Base-by-base conservation (phyloP, 2,329 filamentous ascomycete species). In the Setomelanomma holmii region DNA sequence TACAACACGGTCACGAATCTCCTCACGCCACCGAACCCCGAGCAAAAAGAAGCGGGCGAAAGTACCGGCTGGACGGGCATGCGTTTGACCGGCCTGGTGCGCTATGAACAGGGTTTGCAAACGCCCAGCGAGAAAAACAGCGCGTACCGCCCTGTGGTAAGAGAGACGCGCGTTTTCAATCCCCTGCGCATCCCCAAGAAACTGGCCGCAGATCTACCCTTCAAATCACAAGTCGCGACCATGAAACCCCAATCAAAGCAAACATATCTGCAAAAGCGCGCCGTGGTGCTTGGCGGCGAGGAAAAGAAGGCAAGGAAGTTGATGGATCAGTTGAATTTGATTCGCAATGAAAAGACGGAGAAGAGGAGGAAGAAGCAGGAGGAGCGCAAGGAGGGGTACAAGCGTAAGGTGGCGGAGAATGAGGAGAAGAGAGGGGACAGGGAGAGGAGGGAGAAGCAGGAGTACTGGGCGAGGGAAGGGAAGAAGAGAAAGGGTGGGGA, bases 1-100 rank as follows among this genome's bases (percentile, higher is more conserved):
- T 97, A 97, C 82, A 97, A 98, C 76, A 90, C 92, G 1, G 93
- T 96, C 48, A 95, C 91, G 53, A 96, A 99, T 76, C 84, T 98
- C 34, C 83, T 98, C 53, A 91, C 90, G 55, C 66, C 76, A 4
- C 71, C 77, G 12, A 72, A 73, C 14, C 41, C 61, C 1, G 53
- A 60, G 12, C 63, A 66, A 14, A 53, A 62, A 4, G 66, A 66
- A 16, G 46, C 59, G 1, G 71, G 73, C 38, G 76, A 76, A 63
- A 45, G 57, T 50, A 73, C 73, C 20, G 78, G 79, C 8, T 98
- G 95, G 95, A 85, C 89, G 68, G 87, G 88, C 48, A 99, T 99
- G 95, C 89, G 95, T 20, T 82, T 97, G 34, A 98, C 95, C 0
- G 95, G 95, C 52, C 86, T 96, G 78, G 89, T 99, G 60, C 91